phyloP scores from a whole-genome alignment of 2,329 filamentous ascomycete genomes.

The Aspergillus neoniger region DNA sequence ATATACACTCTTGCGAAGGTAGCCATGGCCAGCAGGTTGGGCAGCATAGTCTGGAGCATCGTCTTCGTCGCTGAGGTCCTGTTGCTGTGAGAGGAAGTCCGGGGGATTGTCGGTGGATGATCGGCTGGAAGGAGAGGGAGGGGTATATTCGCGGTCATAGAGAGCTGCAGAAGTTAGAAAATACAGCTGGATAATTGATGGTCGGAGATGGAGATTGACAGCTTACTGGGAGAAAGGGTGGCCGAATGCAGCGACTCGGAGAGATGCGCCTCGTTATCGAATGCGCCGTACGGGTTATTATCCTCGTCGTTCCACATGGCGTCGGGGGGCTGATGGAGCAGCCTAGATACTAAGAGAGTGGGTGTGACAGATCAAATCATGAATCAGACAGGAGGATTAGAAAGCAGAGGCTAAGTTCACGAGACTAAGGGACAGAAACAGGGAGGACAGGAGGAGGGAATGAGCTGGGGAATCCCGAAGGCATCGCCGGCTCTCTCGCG shows the following conservation, averaged over 20 bases:
- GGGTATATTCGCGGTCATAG: slow-evolving; percentile 63
- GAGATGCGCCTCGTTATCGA: slow-evolving; percentile 79
- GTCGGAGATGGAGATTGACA: background rate
- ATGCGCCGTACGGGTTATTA: slow-evolving; percentile 96
- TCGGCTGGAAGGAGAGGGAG: slow-evolving; percentile 72
- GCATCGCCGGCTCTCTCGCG: slow-evolving; percentile 5
- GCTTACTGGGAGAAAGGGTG: slow-evolving; percentile 55
- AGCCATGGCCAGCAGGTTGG: slow-evolving; percentile 52
- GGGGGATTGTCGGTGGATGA: slow-evolving; percentile 68
- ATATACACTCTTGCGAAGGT: slow-evolving; percentile 74
- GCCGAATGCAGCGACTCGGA: slow-evolving; percentile 67
- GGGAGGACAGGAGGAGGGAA: background rate
- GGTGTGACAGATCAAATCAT: background rate
- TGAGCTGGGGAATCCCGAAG: background rate
- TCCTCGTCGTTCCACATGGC: slow-evolving; percentile 99
- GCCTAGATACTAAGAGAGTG: slow-evolving; percentile 18
- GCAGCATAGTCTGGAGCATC: slow-evolving; percentile 54
- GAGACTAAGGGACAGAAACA: background rate
- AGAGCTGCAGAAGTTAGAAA: slow-evolving; percentile 40
- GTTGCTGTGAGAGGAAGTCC: slow-evolving; percentile 55
- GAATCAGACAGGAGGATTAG: background rate
- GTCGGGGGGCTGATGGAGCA: slow-evolving; percentile 19
- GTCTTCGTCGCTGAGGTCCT: slow-evolving; percentile 62
- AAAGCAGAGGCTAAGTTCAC: background rate
- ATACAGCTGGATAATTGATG: slow-evolving; percentile 7